A percentile compares a stretch with the other conserved stretches of the same genome.
Evolutionary conservation across 1,284 basidiomycete species (phyloP).

Genomic region (Malassezia sp.): DNA sequence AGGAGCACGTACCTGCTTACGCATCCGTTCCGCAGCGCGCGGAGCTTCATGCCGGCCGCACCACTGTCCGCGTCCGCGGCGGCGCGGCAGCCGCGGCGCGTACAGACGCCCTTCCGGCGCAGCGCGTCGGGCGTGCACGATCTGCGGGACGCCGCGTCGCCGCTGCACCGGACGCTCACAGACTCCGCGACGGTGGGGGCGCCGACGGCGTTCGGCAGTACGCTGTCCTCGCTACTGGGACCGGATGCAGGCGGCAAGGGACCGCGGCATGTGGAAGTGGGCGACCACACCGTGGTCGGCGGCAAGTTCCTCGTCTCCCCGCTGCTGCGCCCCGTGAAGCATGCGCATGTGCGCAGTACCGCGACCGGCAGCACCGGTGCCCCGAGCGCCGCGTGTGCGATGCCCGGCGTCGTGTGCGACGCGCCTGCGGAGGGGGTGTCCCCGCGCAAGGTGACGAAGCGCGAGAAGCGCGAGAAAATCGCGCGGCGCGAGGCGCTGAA

Average conservation of each 20-base stretch:
- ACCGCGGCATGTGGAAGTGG: no score
- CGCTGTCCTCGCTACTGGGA: no score
- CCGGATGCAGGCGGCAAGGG: no score
- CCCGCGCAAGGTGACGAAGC: constrained; percentile 12
- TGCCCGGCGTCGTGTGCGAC: neutral
- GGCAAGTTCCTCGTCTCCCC: constrained; percentile 12
- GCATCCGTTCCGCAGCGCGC: constrained; percentile 5
- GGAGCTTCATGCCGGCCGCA: no score
- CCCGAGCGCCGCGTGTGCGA: neutral
- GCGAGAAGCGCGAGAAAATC: constrained; percentile 10
- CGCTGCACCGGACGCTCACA: constrained; percentile 12
- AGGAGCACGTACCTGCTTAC: constrained; percentile 32
- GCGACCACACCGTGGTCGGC: constrained; percentile 13
- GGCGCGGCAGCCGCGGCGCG: no score
- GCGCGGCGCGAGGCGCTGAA: constrained; percentile 10
- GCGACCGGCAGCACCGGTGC: neutral
- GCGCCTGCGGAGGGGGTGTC: neutral
- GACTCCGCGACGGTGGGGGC: constrained; percentile 2
- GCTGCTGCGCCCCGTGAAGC: constrained; percentile 10
- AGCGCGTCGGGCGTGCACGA: neutral
- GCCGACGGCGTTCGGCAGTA: no score
- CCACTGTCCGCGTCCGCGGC: no score
- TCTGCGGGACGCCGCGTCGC: neutral
- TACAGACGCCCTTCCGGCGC: constrained; percentile 4
- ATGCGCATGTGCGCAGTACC: neutral